A percentile compares a stretch with the other conserved stretches of the same genome.
These are phyloP conservation scores for Neoarthrinium moseri DNA, from an alignment of 2,329 filamentous ascomycete species.

Conservation along the genomic window DNA sequence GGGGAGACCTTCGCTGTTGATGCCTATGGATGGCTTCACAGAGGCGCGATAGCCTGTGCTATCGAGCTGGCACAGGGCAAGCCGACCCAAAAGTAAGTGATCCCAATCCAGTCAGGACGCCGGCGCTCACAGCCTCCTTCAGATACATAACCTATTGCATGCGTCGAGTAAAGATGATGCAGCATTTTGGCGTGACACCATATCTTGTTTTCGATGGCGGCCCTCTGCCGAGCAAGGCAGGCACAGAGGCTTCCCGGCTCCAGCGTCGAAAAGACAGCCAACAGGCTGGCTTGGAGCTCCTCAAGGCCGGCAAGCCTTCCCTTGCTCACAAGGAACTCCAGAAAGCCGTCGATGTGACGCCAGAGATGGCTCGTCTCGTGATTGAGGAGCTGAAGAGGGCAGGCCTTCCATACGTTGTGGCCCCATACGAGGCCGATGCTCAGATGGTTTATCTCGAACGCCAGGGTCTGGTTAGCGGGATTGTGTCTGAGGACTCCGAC, in stretches of 20 bases:
- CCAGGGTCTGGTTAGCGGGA: conserved; percentile 78
- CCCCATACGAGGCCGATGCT: conserved; percentile 96
- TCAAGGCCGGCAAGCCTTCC: conserved; percentile 76
- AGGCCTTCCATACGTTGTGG: conserved; percentile 83
- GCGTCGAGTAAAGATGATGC: conserved; percentile 88
- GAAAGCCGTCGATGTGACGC: conserved; percentile 93
- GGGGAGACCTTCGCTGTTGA: conserved; percentile 93
- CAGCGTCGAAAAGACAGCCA: conserved; percentile 75
- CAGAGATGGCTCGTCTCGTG: conserved; percentile 87
- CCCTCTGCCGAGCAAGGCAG: conserved; percentile 88
- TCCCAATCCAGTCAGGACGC: too few relatives aligned
- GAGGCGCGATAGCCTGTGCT: conserved; percentile 86
- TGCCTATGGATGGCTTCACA: conserved; percentile 97
- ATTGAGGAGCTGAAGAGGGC: conserved; percentile 88
- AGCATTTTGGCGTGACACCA: conserved; percentile 90
- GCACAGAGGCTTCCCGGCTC: conserved; percentile 77
- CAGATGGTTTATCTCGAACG: conserved; percentile 93
- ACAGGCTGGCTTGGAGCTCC: conserved; percentile 71
- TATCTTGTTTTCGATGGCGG: conserved; percentile 97
- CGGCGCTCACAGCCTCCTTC: too few relatives aligned
- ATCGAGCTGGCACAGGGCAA: conserved; percentile 86
- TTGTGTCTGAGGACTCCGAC: conserved; percentile 95
- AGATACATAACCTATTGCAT: conserved; percentile 91
- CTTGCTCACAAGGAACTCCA: conserved; percentile 86
- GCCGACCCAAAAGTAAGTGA: conserved; percentile 78